Conservation (phyloP, 148 eudicot species). For the Nyssa sinensis region DNA sequence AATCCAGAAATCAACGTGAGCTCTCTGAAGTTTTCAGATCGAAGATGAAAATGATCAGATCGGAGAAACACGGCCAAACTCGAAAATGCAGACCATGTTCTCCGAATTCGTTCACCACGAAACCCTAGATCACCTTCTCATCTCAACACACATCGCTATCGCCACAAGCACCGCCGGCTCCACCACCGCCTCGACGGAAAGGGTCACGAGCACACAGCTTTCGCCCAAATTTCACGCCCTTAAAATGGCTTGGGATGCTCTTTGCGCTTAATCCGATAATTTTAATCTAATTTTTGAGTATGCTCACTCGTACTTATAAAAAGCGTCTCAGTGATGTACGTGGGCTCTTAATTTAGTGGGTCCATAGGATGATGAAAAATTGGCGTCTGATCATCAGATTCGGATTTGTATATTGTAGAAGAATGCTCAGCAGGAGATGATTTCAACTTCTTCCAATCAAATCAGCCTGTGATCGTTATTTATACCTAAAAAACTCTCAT, state of each 20-base stretch:
- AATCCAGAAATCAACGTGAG: neutral
- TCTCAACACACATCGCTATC: neutral
- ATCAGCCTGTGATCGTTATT: no score
- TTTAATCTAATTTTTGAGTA: neutral
- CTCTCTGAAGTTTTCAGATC: neutral
- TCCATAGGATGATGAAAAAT: no score
- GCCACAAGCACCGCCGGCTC: neutral
- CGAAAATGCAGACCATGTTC: neutral
- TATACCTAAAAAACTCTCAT: no score
- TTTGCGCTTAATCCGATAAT: neutral
- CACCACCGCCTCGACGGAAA: neutral
- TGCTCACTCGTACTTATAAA: neutral
- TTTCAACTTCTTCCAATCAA: no score
- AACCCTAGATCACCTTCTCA: neutral
- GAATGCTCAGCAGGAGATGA: no score
- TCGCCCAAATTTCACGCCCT: conserved; percentile 7
- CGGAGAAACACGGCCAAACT: conserved; percentile 1
- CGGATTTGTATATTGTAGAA: no score
- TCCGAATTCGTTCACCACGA: neutral
- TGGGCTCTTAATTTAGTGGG: no score
- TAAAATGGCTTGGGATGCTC: neutral
- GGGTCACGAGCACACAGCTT: neutral
- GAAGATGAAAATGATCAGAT: neutral
- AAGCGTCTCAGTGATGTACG: neutral
- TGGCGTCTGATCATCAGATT: no score